Evolutionary conservation across 495 filamentous ascomycete genomes (phyloP).

Genomic region (Echria macrotheca): DNA sequence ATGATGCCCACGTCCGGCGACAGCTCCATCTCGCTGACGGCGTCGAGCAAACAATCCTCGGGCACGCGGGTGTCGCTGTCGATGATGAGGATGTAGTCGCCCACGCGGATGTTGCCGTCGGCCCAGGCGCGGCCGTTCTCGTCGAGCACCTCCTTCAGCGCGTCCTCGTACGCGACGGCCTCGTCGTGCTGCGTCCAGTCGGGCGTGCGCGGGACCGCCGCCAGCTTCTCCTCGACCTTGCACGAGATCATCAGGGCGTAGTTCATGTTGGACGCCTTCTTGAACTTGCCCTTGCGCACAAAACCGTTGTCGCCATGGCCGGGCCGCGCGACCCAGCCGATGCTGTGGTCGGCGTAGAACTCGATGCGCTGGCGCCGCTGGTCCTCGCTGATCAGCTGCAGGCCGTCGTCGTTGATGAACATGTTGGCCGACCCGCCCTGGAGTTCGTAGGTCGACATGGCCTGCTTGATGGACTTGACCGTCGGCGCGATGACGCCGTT

Average conservation of each 20-base stretch:
- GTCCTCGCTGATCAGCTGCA: constrained; percentile 64
- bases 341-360: constrained; percentile 65
- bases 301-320: constrained; percentile 58
- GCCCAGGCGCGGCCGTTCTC: constrained; percentile 70
- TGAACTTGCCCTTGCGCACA: constrained; percentile 58
- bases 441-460: constrained; percentile 72
- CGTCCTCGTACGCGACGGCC: constrained; percentile 60
- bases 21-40: constrained; percentile 73
- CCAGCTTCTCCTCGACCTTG: constrained; percentile 67
- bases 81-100: constrained; percentile 72
- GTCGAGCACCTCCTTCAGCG: constrained; percentile 63
- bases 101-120: constrained; percentile 72
- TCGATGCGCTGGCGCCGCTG: constrained; percentile 62
- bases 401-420: constrained; percentile 75
- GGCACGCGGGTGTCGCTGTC: constrained; percentile 77
- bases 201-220: constrained; percentile 46
- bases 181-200: constrained; percentile 68
- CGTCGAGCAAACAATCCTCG: constrained; percentile 68
- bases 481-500: constrained; percentile 60
- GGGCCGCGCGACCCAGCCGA: constrained; percentile 77
- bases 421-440: constrained; percentile 77
- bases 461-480: constrained; percentile 63
- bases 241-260: constrained; percentile 69
- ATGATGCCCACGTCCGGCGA: constrained; percentile 76
- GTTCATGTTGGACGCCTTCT: constrained; percentile 85